Evolutionary conservation across 2,329 filamentous ascomycete species (phyloP), one percentile per base, ranked within the genome.

Genomic region (Sporothrix inflata): DNA sequence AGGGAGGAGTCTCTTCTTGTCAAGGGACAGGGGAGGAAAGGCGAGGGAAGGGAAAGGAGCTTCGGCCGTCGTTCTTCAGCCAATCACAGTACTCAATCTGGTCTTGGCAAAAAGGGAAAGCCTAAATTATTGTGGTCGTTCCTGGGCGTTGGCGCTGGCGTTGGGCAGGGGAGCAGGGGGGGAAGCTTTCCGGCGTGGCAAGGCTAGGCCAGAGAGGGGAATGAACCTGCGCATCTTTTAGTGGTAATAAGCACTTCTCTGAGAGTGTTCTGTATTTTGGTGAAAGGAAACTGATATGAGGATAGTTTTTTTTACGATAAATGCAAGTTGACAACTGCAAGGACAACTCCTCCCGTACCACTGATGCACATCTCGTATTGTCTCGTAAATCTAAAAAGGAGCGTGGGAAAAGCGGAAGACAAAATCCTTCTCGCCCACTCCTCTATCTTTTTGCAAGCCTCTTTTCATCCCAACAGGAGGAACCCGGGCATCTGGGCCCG

Each of bases 1-100:
- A 30, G 27, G 24, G 38, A n/a, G 16, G 27, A 19, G 27, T 57
- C 53, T 34, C 27, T 24, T 57, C 53, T 34, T 57, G 53, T 16
- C 53, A 14, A 11, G 53, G 60, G 60, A 24, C 60, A 16, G n/a
- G 57, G 30, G 57, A 45, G 40, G 4, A 45, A 45, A 45, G 12
- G n/a, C n/a, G 53, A 40, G 57, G 21, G n/a, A 49, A 21, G 6
- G 61, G 21, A 45, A 61, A 40, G 30, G 57, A 47, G 24, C 42
- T n/a, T 66, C 63, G 63, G 63, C 21, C 16, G 19, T 73, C 72
- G 72, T 72, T 71, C 21, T 21, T 49, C 21, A 34, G 42, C 72
- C 72, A 73, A 72, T 73, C 55, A 70, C 14, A 45, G 4, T 9
- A 47, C 40, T 47, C 38, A 53, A 42, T 42, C 16, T 42, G 57